phyloP scores from a whole-genome alignment of 2,329 filamentous ascomycete genomes.

The Elsinoe perseae region DNA sequence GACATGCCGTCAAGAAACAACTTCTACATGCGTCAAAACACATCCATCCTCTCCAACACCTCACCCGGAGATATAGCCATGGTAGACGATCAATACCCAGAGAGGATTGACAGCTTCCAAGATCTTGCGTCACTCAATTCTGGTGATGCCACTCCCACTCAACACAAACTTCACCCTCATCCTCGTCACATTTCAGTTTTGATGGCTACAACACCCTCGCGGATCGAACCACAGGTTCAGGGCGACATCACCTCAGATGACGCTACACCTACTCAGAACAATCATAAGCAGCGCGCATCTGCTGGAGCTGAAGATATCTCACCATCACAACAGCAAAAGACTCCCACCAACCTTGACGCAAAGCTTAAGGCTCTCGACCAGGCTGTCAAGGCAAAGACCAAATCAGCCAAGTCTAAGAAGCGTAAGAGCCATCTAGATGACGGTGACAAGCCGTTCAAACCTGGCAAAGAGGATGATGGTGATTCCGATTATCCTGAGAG shows the following conservation, averaged over 20 bases:
- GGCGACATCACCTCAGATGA: neutral
- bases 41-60: neutral
- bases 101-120: constrained; percentile 10
- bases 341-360: constrained; percentile 22
- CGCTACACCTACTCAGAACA: constrained; percentile 7
- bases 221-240: neutral
- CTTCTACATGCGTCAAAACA: neutral
- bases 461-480: constrained; percentile 8
- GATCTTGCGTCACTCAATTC: constrained; percentile 11
- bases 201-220: constrained; percentile 7
- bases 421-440: constrained; percentile 29
- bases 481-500: constrained; percentile 16
- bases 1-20: constrained; percentile 15
- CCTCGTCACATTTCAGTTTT: neutral
- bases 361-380: constrained; percentile 26
- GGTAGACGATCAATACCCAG: neutral
- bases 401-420: constrained; percentile 30
- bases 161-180: neutral
- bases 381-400: constrained; percentile 20
- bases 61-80: neutral
- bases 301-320: neutral
- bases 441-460: constrained; percentile 28
- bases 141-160: constrained; percentile 13
- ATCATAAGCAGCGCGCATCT: neutral
- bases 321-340: constrained; percentile 12